Base-by-base conservation (phyloP, 192 early-diverging fungal species). In the Coemansia sp. region DNA sequence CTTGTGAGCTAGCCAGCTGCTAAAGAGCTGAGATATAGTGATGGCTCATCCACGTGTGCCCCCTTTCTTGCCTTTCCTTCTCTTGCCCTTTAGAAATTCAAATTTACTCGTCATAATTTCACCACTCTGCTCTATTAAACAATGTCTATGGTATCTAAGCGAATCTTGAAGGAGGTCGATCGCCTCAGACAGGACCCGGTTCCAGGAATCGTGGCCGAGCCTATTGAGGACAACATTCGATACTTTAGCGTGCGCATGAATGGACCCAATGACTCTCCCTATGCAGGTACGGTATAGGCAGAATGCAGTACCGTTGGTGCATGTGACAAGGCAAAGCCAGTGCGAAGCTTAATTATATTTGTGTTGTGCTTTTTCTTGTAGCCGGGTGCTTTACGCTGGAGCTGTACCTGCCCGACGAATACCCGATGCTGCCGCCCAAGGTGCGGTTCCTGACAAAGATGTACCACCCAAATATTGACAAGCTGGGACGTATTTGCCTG, bases 391-490 rank as follows among this genome's bases (percentile, higher is more conserved):
- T 99, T 80, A 94, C 91, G 72, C 89, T 99, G 59, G 97, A 99
- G 76, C 88, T 99, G 63, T 99, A 95, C 75, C 84, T 99, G 70
- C 95, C 97, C 65, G 96, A 97, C 68, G 95, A 96, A 29, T 99
- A 99, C 74, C 97, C 97, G 33, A 99, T 99, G 97, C 90, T 91
- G 3, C 94, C 97, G 51, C 97, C 97, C 46, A 99, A 97, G 88
- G 97, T 99, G 43, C 94, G 96, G 24, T 98, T 96, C 71, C 85
- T 99, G 80, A 99, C 97, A 57, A 95, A 94, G 83, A 99, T 99
- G 78, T 99, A 99, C 85, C 96, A 98, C 79, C 96, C 96, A 22
- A 99, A 99, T 78, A 99, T 99, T 78, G 97, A 99, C 84, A 98
- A 96, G 86, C 90, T 98, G 27, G 97, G 97, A 22, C 89, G 96